A percentile compares a stretch with the other conserved stretches of the same genome.
Conservation (phyloP, 2,329 filamentous ascomycete genomes). For the Colletotrichum melonis region DNA sequence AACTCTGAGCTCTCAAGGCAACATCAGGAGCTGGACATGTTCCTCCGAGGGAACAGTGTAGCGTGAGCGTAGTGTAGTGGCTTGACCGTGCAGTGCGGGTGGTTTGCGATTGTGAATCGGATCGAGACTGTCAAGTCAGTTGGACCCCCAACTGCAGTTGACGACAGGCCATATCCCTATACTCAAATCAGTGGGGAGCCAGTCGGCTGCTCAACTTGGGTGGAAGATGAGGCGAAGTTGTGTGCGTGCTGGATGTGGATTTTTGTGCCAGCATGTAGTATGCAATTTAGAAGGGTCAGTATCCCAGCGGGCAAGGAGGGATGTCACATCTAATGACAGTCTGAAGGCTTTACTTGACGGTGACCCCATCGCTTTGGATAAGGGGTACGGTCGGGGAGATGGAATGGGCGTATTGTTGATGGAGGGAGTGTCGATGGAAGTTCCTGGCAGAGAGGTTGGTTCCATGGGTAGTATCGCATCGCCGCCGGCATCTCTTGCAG, state of each 20-base stretch:
- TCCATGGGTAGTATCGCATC: background rate
- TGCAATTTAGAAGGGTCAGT: constrained; percentile 3
- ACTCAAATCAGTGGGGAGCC: background rate
- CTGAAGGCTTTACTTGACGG: constrained; percentile 11
- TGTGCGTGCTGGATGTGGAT: background rate
- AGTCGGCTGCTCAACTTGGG: constrained; percentile 8
- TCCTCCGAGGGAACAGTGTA: constrained; percentile 8
- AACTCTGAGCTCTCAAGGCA: constrained; percentile 8
- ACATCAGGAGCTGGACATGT: constrained; percentile 8
- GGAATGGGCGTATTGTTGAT: background rate
- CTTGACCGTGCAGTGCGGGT: background rate
- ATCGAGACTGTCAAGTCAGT: constrained; percentile 9
- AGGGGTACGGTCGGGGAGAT: background rate
- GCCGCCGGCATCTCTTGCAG: background rate
- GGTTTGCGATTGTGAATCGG: background rate
- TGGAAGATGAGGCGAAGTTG: background rate
- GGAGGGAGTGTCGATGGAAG: background rate
- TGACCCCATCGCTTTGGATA: constrained; percentile 9
- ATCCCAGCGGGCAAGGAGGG: constrained; percentile 18
- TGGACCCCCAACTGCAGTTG: constrained; percentile 1
- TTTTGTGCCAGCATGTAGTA: background rate
- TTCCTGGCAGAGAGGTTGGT: constrained; percentile 1
- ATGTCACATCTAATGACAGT: constrained; percentile 1
- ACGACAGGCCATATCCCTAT: constrained; percentile 12
- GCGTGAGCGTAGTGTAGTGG: background rate